Evolutionary conservation across 2,329 filamentous ascomycete species (phyloP).

Genomic region (Elsinoe ampelina): DNA sequence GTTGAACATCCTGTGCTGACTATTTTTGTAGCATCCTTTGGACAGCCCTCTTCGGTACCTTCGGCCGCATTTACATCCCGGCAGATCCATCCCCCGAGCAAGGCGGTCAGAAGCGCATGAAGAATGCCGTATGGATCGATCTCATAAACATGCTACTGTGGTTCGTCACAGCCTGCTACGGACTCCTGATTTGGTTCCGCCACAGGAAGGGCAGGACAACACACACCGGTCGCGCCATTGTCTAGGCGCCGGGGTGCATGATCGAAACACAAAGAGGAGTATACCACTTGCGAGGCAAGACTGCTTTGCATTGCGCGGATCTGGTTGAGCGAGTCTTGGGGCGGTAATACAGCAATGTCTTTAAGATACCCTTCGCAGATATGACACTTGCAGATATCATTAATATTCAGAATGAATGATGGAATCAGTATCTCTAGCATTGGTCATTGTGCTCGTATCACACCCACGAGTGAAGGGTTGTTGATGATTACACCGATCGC

Average conservation of each 20-base stretch:
- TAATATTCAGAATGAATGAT: constrained; percentile 3
- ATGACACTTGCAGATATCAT: constrained; percentile 9
- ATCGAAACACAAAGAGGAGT: not conserved
- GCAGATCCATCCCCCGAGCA: constrained; percentile 48
- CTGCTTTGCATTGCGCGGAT: not conserved
- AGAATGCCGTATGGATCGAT: constrained; percentile 65
- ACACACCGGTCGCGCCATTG: constrained; percentile 51
- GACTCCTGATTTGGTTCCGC: constrained; percentile 50
- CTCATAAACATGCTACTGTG: constrained; percentile 61
- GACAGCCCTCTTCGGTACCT: constrained; percentile 74
- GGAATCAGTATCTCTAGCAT: not conserved
- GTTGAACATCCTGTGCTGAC: not conserved
- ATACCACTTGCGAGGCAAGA: not conserved
- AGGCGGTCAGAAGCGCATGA: constrained; percentile 62
- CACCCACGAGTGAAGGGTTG: too few relatives aligned
- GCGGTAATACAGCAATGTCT: not conserved
- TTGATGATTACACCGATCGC: too few relatives aligned
- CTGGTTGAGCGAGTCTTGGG: not conserved
- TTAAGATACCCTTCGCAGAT: constrained; percentile 8
- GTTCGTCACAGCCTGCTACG: constrained; percentile 53
- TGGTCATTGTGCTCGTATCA: too few relatives aligned
- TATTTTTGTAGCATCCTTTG: constrained; percentile 51
- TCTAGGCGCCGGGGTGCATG: constrained; percentile 20
- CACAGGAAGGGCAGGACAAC: constrained; percentile 44
- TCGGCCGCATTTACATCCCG: constrained; percentile 70